Base-by-base conservation (phyloP, 2,329 filamentous ascomycete species). In the Eurotiales sp. region DNA sequence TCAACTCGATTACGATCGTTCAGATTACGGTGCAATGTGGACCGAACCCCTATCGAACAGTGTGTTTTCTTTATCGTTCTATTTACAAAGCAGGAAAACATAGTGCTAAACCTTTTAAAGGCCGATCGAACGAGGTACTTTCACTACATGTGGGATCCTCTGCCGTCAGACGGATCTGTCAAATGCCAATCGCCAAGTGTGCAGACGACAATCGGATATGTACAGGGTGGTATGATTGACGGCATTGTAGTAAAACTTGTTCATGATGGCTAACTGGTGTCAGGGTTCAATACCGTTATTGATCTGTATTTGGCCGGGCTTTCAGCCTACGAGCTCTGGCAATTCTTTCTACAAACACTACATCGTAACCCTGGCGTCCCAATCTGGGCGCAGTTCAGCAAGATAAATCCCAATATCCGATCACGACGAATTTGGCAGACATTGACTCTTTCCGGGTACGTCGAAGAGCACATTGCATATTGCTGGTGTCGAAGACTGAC, bases 71-170 rank as follows among this genome's bases (percentile, higher is more conserved):
- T 23, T 4, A 27, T 17, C 15, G n/a, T n/a, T n/a, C n/a, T n/a
- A n/a, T n/a, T 19, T 25, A 21, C 17, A 27, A 6, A 27, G 5
- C 25, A 27, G 11, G 4, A n/a, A 30, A 29, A 8, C 30, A 14
- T n/a, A 21, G 6, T 12, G n/a, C 23, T 39, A 29, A 32, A 49
- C 21, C 8, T 8, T 51, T 4, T 23, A 15, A 19, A 65, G 64
- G 29, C 58, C 3, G 48, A 70, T 46, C 58, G 67, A 15, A 54
- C 64, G 4, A 47, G 56, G 27, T 70, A 68, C 42, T 70, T 70
- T 48, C 63, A 70, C 37, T 70, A 69, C 29, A 68, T 69, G 65
- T 70, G 67, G 67, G 67, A 67, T 53, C 59, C 63, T 5, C 54
- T 67, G 1, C 67, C 67, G 6, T 39, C 52, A 8, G 63, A 69